Percentiles rank a stretch among this genome's conserved stretches.
Evolutionary conservation across 225 moss, liverwort and hornwort genomes (phyloP).

Genomic region (Ulota crispa): DNA sequence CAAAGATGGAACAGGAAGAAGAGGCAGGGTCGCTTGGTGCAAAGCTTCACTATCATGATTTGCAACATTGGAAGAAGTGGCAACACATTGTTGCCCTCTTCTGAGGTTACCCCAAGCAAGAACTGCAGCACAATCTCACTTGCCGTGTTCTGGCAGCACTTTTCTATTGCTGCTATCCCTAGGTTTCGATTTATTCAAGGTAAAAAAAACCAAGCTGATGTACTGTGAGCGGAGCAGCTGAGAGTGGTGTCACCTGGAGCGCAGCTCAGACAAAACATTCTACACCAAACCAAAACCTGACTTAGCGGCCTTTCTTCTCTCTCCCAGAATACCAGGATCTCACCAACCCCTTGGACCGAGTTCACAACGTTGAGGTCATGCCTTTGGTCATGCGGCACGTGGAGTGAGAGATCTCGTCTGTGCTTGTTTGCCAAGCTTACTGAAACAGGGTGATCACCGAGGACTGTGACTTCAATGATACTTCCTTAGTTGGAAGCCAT

Average conservation of each 20-base stretch:
- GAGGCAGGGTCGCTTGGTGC: conserved; percentile 33
- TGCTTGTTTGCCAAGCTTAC: neutral
- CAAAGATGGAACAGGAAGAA: conserved; percentile 31
- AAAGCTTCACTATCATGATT: conserved; percentile 42
- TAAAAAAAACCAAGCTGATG: conserved; percentile 1
- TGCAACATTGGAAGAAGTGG: conserved; percentile 62
- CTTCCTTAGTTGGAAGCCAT: neutral
- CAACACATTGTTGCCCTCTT: conserved; percentile 95
- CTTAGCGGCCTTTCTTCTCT: neutral
- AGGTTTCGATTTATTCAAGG: conserved; percentile 8
- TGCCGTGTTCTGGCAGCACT: conserved; percentile 17
- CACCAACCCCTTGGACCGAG: neutral
- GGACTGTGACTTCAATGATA: neutral
- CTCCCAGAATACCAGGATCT: neutral
- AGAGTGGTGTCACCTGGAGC: neutral
- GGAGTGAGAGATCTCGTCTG: neutral
- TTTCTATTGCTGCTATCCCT: conserved; percentile 1
- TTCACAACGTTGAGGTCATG: neutral
- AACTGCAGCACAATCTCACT: conserved; percentile 21
- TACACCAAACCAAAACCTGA: neutral
- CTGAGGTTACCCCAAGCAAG: conserved; percentile 22
- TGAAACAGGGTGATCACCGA: neutral
- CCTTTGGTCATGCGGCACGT: neutral
- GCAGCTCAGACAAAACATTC: neutral
- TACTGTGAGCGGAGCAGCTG: neutral